These are phyloP conservation scores for Clitopilus hobsonii DNA, from an alignment of 768 basidiomycete species.

Conservation along the genomic window DNA sequence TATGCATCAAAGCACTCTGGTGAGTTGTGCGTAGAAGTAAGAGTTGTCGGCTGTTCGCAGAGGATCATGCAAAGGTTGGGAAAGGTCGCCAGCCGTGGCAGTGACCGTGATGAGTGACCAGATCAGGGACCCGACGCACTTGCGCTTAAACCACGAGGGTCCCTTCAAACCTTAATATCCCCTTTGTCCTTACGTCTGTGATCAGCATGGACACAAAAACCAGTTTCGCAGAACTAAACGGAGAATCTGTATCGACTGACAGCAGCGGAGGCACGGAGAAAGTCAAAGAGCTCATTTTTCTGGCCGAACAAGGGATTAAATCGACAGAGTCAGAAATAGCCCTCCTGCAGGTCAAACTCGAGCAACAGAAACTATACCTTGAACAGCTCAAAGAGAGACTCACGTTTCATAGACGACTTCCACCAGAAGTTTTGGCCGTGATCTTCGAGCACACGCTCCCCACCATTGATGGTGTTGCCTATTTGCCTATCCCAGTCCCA, in stretches of 20 bases:
- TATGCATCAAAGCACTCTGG: not conserved
- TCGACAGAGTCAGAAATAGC: not conserved
- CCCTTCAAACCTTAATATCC: too few relatives aligned
- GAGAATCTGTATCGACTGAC: too few relatives aligned
- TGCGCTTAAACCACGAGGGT: not conserved
- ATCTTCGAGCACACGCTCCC: not conserved
- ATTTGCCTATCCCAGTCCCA: not conserved
- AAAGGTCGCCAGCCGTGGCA: not conserved
- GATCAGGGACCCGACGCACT: not conserved
- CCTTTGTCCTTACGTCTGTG: too few relatives aligned
- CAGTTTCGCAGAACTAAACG: too few relatives aligned
- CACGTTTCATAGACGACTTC: not conserved
- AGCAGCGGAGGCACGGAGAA: too few relatives aligned
- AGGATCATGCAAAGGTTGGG: not conserved
- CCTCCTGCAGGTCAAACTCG: not conserved
- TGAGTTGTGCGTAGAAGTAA: constrained; percentile 1
- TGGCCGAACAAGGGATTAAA: not conserved
- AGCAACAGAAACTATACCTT: not conserved
- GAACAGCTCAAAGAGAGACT: not conserved
- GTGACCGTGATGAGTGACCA: not conserved
- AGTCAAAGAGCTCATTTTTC: not conserved
- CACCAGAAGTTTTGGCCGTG: not conserved
- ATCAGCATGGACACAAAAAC: too few relatives aligned
- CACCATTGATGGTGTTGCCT: not conserved
- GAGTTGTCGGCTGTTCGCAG: too few relatives aligned